These are phyloP conservation scores for Powellomyces hirtus DNA, from an alignment of 192 early-diverging fungal genomes.

Conservation along the genomic window DNA sequence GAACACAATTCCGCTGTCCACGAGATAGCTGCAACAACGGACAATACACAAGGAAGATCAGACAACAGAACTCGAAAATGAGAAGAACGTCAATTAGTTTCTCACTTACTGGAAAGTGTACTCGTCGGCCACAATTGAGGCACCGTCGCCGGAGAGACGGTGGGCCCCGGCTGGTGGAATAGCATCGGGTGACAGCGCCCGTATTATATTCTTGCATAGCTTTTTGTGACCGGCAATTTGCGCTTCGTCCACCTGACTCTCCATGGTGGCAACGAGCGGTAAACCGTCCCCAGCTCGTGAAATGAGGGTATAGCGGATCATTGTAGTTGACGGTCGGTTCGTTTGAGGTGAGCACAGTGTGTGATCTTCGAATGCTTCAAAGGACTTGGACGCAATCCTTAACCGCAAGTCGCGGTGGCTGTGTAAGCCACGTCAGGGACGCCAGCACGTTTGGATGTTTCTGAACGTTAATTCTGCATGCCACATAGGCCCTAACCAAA, in stretches of 20 bases:
- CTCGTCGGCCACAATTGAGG: slow-evolving; percentile 34
- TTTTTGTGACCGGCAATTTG: slow-evolving; percentile 33
- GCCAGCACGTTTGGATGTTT: too few relatives aligned
- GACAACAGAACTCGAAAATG: too few relatives aligned
- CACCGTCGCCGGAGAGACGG: neutral
- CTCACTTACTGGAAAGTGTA: slow-evolving; percentile 36
- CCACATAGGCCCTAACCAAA: too few relatives aligned
- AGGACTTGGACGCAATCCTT: too few relatives aligned
- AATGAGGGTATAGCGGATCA: slow-evolving; percentile 38
- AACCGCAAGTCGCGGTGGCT: too few relatives aligned
- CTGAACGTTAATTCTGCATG: too few relatives aligned
- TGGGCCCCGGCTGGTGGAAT: neutral
- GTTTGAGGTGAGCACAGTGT: too few relatives aligned
- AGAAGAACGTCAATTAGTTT: neutral
- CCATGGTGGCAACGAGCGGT: slow-evolving; percentile 41
- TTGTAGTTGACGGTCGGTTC: too few relatives aligned
- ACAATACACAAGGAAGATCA: too few relatives aligned
- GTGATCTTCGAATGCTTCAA: too few relatives aligned
- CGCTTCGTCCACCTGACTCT: slow-evolving; percentile 31
- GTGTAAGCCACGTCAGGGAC: too few relatives aligned
- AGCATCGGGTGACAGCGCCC: slow-evolving; percentile 18
- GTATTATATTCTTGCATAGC: slow-evolving; percentile 30
- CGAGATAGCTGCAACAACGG: slow-evolving; percentile 24
- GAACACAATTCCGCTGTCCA: slow-evolving; percentile 26
- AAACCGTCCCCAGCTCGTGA: slow-evolving; percentile 35